Percentiles rank a stretch among this genome's conserved stretches.
phyloP scores from a whole-genome alignment of 2,329 filamentous ascomycete genomes.

The Apiospora hydei region DNA sequence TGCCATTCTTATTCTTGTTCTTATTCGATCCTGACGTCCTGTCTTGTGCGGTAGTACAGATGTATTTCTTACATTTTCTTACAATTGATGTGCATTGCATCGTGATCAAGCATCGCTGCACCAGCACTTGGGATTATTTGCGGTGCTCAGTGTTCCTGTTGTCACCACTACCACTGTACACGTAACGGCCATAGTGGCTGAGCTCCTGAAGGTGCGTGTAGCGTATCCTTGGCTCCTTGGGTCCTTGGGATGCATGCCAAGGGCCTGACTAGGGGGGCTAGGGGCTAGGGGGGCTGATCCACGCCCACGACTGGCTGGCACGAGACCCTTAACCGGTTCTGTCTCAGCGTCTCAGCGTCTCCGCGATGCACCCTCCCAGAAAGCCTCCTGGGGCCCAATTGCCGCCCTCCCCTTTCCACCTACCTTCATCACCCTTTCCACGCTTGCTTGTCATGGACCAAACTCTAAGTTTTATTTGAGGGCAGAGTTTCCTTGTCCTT shows the following conservation, averaged over 20 bases:
- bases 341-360: neutral
- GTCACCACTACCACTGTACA: no score
- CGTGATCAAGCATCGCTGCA: neutral
- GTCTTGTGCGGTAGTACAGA: neutral
- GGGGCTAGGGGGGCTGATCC: neutral
- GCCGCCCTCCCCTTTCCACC: neutral
- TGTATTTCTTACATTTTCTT: neutral
- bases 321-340: conserved; percentile 15
- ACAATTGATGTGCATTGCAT: neutral
- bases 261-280: neutral
- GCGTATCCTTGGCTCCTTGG: neutral
- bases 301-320: neutral
- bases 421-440: neutral
- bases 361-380: neutral
- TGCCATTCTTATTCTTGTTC: no score
- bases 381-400: neutral
- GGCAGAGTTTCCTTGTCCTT: neutral
- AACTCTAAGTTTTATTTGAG: neutral
- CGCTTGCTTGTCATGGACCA: conserved; percentile 10
- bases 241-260: neutral
- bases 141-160: no score
- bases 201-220: neutral
- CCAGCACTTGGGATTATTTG: neutral
- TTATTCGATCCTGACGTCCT: no score
- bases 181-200: conserved; percentile 12